Evolutionary conservation across 1,139 yeast species (phyloP).

Genomic region (Blastobotrys aristatus): DNA sequence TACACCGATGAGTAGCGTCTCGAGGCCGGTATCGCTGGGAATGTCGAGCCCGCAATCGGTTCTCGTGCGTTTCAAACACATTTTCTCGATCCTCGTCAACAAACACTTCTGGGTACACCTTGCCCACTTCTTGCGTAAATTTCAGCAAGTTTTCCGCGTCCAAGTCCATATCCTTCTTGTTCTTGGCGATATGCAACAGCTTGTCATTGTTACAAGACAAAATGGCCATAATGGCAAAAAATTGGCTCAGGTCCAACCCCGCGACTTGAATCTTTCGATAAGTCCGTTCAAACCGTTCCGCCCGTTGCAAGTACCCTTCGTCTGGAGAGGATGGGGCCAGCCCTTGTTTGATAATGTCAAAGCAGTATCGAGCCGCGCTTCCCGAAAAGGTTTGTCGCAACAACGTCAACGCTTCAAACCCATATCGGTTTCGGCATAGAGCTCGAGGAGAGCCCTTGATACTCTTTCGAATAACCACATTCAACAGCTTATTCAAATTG

Average conservation of each 20-base stretch:
- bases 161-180: slow-evolving; percentile 11
- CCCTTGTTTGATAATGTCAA: slow-evolving; percentile 12
- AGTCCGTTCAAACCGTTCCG: slow-evolving; percentile 11
- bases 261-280: slow-evolving; percentile 10
- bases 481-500: slow-evolving; percentile 9
- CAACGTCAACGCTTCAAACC: slow-evolving; percentile 10
- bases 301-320: slow-evolving; percentile 11
- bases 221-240: slow-evolving; percentile 13
- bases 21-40: slow-evolving; percentile 14
- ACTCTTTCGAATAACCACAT: slow-evolving; percentile 10
- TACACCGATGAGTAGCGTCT: slow-evolving; percentile 15
- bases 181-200: slow-evolving; percentile 11
- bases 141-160: slow-evolving; percentile 13
- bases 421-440: slow-evolving; percentile 12
- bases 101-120: slow-evolving; percentile 14
- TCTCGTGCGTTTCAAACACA: slow-evolving; percentile 13
- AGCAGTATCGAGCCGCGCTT: slow-evolving; percentile 11
- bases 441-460: slow-evolving; percentile 13
- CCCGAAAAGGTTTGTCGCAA: slow-evolving; percentile 8
- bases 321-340: slow-evolving; percentile 12
- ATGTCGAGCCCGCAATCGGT: slow-evolving; percentile 10
- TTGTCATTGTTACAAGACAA: slow-evolving; percentile 14
- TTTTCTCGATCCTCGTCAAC: slow-evolving; percentile 13
- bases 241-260: slow-evolving; percentile 14
- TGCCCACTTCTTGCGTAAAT: slow-evolving; percentile 11